phyloP scores from a whole-genome alignment of 208 protist species.

The Leishmania mexicana region DNA sequence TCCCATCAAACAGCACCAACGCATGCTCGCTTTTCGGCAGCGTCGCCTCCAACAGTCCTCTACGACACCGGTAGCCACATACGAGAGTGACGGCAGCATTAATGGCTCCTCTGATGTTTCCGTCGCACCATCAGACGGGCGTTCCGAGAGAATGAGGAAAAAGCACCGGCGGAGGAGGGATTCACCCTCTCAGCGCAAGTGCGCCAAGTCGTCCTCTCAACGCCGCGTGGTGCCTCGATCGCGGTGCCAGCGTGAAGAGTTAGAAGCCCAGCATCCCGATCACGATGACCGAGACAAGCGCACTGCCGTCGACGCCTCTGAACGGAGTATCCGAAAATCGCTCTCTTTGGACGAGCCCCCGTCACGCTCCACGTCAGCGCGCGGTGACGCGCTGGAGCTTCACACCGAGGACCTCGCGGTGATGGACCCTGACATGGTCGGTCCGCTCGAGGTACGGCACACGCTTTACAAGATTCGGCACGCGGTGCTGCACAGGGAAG shows the following conservation, averaged over 20 bases:
- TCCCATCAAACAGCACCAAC: constrained; percentile 31
- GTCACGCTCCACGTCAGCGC: not conserved
- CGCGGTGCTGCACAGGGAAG: constrained; percentile 63
- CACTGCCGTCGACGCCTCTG: not conserved
- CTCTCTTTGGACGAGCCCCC: not conserved
- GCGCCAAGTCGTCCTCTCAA: not conserved
- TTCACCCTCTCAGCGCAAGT: not conserved
- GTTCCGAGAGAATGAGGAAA: not conserved
- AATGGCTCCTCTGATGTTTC: constrained; percentile 2
- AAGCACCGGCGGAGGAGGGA: not conserved
- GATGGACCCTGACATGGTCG: constrained; percentile 50
- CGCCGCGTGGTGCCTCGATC: not conserved
- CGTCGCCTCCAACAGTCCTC: not conserved
- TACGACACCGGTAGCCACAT: not conserved
- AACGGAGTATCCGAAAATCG: not conserved
- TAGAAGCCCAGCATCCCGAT: not conserved
- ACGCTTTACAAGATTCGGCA: constrained; percentile 72
- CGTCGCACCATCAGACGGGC: not conserved
- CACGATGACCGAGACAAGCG: not conserved
- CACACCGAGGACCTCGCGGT: constrained; percentile 23
- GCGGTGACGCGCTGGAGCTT: not conserved
- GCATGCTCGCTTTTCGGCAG: constrained; percentile 10
- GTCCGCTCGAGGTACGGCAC: constrained; percentile 48
- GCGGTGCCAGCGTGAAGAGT: constrained; percentile 4
- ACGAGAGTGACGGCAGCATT: constrained; percentile 17